Percentiles rank a stretch among this genome's conserved stretches.
These are phyloP conservation scores for Massospora cicadina DNA, from an alignment of 371 early-diverging fungal species.

Conservation along the genomic window DNA sequence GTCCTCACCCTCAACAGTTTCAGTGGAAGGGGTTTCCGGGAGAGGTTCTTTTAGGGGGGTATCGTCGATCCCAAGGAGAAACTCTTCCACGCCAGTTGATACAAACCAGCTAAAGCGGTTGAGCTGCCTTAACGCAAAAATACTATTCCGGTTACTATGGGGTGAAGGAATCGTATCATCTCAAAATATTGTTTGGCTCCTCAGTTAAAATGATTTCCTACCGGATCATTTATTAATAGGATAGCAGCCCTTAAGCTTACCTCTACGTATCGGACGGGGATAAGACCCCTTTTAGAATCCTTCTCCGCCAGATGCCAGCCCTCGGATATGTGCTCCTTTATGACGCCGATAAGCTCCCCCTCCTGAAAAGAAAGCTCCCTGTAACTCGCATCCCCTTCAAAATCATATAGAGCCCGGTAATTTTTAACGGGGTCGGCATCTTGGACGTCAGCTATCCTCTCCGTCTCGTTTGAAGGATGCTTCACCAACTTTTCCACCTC, in stretches of 20 bases:
- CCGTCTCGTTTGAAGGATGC: background rate
- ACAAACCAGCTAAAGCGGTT: conserved; percentile 26
- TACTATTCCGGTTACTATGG: conserved; percentile 14
- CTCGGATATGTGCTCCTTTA: conserved; percentile 20
- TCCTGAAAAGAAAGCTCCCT: conserved; percentile 21
- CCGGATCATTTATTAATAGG: too few relatives aligned
- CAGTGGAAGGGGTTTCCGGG: conserved; percentile 13
- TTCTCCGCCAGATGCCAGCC: conserved; percentile 24
- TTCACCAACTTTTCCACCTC: background rate
- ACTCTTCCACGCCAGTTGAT: conserved; percentile 24
- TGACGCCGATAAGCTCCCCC: conserved; percentile 19
- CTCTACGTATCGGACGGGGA: conserved; percentile 22
- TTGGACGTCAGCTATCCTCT: background rate
- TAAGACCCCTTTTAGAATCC: conserved; percentile 20
- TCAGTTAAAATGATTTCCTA: too few relatives aligned
- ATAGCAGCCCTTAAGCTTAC: too few relatives aligned
- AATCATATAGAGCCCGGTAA: conserved; percentile 12
- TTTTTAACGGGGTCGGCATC: background rate
- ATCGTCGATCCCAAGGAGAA: conserved; percentile 15
- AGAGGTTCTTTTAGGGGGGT: background rate
- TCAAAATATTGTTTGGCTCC: background rate
- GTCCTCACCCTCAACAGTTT: conserved; percentile 13
- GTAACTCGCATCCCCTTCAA: conserved; percentile 14
- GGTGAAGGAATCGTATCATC: conserved; percentile 12
- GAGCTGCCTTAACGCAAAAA: conserved; percentile 21